phyloP scores from a whole-genome alignment of 1,139 yeast genomes.

The Spathaspora sp. region DNA sequence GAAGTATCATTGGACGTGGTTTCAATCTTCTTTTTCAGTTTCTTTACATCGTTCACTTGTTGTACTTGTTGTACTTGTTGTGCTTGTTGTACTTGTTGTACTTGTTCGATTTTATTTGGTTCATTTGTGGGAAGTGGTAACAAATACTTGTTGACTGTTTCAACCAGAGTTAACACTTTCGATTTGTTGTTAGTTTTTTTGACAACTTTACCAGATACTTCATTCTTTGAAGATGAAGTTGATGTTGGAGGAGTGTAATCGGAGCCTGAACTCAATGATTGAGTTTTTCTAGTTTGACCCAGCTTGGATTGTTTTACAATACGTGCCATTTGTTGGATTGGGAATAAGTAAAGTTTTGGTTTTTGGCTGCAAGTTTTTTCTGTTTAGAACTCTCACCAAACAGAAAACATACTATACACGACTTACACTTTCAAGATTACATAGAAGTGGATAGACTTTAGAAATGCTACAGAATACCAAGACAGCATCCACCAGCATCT shows the following conservation, averaged over 20 bases:
- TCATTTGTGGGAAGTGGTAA: not conserved
- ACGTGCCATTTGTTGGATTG: not conserved
- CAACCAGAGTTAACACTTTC: not conserved
- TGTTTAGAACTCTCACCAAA: not conserved
- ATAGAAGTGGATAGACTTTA: no score
- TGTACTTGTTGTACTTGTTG: no score
- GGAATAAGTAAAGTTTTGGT: not conserved
- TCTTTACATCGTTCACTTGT: not conserved
- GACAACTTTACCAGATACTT: not conserved
- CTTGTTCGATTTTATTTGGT: not conserved
- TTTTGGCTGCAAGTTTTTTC: constrained; percentile 2
- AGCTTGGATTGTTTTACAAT: not conserved
- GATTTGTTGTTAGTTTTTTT: not conserved
- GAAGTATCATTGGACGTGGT: not conserved
- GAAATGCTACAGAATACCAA: no score
- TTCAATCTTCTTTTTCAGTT: not conserved
- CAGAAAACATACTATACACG: no score
- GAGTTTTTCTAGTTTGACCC: not conserved
- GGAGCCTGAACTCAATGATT: not conserved
- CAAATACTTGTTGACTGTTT: constrained; percentile 1
- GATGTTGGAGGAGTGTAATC: not conserved
- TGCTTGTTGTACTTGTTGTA: not conserved
- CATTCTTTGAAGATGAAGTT: not conserved
- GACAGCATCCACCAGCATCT: no score
- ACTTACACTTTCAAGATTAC: no score